These are phyloP conservation scores for Epichloe sp. DNA, from an alignment of 2,329 filamentous ascomycete species.

Conservation along the genomic window DNA sequence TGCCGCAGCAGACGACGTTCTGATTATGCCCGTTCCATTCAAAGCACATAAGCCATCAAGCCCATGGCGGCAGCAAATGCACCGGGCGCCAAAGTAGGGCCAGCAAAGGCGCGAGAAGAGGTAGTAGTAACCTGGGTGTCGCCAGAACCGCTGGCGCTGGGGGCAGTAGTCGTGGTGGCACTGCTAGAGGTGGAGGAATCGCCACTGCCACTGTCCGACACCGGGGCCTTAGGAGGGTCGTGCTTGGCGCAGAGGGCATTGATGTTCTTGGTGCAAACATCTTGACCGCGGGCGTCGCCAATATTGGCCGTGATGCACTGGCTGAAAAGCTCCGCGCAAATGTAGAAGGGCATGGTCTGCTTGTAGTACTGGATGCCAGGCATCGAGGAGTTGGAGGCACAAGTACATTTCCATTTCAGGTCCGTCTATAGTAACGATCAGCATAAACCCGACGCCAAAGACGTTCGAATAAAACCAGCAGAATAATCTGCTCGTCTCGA, in stretches of 20 bases:
- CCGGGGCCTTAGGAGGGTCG: slow-evolving; percentile 21
- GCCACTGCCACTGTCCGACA: slow-evolving; percentile 9
- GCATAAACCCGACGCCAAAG: neutral
- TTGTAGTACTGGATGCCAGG: slow-evolving; percentile 40
- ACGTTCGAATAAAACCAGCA: slow-evolving; percentile 2
- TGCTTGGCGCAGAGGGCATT: slow-evolving; percentile 30
- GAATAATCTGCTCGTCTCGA: neutral
- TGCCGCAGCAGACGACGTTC: neutral
- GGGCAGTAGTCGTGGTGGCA: slow-evolving; percentile 11
- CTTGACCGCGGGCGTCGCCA: slow-evolving; percentile 29
- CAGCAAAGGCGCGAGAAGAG: slow-evolving; percentile 20
- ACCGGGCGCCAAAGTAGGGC: slow-evolving; percentile 29
- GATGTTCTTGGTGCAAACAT: slow-evolving; percentile 35
- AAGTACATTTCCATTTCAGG: slow-evolving; percentile 36
- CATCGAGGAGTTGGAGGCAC: slow-evolving; percentile 31
- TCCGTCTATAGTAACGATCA: slow-evolving; percentile 15
- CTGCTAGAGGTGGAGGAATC: slow-evolving; percentile 15
- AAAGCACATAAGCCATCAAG: slow-evolving; percentile 39
- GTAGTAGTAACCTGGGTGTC: slow-evolving; percentile 19
- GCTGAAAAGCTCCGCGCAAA: slow-evolving; percentile 35
- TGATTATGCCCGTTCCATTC: slow-evolving; percentile 9
- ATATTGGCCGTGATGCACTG: slow-evolving; percentile 33
- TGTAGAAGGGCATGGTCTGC: slow-evolving; percentile 39
- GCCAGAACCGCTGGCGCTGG: slow-evolving; percentile 8
- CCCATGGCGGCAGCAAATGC: slow-evolving; percentile 36